Evolutionary conservation across 768 basidiomycete species (phyloP), one percentile per base, ranked within the genome.

Genomic region (Chiua virens): DNA sequence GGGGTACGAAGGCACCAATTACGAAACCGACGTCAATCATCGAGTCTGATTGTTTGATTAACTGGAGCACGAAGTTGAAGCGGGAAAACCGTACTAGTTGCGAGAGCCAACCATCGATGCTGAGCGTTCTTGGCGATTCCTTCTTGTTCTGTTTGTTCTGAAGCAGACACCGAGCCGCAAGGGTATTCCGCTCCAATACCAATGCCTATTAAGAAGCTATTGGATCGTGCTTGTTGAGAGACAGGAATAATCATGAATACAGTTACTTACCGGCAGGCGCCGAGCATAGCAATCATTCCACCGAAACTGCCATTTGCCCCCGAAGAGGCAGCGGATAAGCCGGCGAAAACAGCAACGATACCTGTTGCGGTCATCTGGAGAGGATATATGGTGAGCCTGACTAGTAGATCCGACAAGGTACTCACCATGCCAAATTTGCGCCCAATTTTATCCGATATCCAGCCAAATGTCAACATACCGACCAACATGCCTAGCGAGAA

Each of bases 21-120:
- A 91, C 89, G 63, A 92, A 92, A 36, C 89, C 89, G 50, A 84
- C 71, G 63, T 91, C 93, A 59, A 93, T 91, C 92, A 93, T 93
- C 6, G 77, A 68, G 61, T 92, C 89, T 90, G 17, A 4, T 22
- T 52, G 61, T 92, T 88, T 90, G 17, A 5, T 22, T 53, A 14
- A 34, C 40, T 32, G 10, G 25, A 37, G 42, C 42, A 30, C 27
- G 38, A 48, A 35, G 30, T 10, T 47, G 18, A 43, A 6, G 11
- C 17, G 9, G 18, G 42, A 46, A 34, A 35, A 21, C 67, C 80
- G 61, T 69, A 92, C 93, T 97, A 8, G 94, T 96, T 14, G 94
- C 90, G 25, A 92, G 78, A 6, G 87, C 84, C 62, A 97, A 87
- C 82, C 92, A 91, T 46, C 86, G 73, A 66, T 95, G 87, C 62